These are phyloP conservation scores for Puya raimondii DNA, from an alignment of 176 grass and related monocot species.

Conservation along the genomic window DNA sequence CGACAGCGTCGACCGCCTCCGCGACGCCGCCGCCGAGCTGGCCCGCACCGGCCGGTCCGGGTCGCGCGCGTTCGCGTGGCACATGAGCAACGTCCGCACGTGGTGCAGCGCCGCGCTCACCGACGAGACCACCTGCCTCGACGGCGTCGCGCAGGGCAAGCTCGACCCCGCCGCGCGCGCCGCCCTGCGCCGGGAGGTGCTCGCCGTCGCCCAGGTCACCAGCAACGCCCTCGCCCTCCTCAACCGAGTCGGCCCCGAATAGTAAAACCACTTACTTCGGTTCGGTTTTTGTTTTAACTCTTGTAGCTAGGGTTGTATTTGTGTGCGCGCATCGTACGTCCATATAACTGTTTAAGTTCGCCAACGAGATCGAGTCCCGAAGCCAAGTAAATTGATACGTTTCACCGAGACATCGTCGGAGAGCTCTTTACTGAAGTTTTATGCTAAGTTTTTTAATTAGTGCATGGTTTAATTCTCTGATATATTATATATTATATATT, in stretches of 20 bases:
- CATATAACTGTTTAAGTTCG: no score
- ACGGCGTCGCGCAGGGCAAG: conserved; percentile 37
- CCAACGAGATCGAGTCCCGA: no score
- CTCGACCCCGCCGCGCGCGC: conserved; percentile 38
- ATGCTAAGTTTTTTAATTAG: no score
- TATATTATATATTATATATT: no score
- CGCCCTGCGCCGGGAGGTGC: conserved; percentile 62
- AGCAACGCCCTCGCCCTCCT: conserved; percentile 90
- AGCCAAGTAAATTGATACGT: no score
- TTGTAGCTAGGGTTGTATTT: no score
- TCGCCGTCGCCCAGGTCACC: conserved; percentile 82
- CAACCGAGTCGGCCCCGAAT: conserved; percentile 35
- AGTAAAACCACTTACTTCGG: conserved; percentile 25
- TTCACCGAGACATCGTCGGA: no score
- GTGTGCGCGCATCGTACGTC: no score
- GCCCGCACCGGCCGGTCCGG: conserved; percentile 35
- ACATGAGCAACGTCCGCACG: conserved; percentile 87
- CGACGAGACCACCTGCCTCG: conserved; percentile 92
- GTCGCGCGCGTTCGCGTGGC: conserved; percentile 52
- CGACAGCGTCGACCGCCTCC: conserved; percentile 73
- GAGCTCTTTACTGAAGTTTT: no score
- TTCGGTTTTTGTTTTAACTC: background rate
- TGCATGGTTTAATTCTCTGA: no score
- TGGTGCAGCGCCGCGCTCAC: conserved; percentile 94
- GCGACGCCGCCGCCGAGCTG: conserved; percentile 58